Evolutionary conservation across 148 eudicot species (phyloP).

Genomic region (Chenopodium berlandieri): DNA sequence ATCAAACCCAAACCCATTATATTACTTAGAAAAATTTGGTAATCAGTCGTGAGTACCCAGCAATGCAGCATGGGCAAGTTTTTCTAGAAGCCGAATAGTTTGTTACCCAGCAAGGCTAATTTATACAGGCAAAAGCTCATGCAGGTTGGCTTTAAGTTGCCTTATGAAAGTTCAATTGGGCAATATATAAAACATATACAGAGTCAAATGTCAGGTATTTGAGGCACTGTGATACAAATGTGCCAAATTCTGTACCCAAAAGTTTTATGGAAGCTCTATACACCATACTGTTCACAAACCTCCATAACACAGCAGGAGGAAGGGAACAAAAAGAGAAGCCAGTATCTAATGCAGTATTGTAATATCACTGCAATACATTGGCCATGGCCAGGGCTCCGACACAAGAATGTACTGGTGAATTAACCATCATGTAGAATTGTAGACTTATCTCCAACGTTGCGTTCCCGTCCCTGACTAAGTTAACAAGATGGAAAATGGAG

Average conservation of each 20-base stretch:
- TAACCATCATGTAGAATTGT: background rate
- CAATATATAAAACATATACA: background rate
- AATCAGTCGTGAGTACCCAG: too few relatives aligned
- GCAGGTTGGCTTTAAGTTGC: background rate
- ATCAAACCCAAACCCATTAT: background rate
- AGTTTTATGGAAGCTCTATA: slow-evolving; percentile 15
- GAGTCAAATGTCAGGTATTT: background rate
- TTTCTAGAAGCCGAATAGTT: too few relatives aligned
- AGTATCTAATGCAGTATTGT: background rate
- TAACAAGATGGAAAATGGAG: background rate
- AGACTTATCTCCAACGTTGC: slow-evolving; percentile 8
- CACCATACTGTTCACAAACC: slow-evolving; percentile 16
- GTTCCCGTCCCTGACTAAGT: background rate
- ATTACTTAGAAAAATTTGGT: background rate
- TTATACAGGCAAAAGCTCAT: background rate
- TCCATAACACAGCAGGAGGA: background rate
- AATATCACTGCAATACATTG: background rate
- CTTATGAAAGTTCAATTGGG: background rate
- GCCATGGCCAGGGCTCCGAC: background rate
- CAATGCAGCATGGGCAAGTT: too few relatives aligned
- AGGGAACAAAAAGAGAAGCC: slow-evolving; percentile 3
- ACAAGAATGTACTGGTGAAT: background rate
- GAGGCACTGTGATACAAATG: slow-evolving; percentile 3
- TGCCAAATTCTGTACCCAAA: slow-evolving; percentile 1
- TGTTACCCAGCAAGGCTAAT: too few relatives aligned